phyloP scores from a whole-genome alignment of 352 stramenopile genomes.

The Phytophthora fragariaefolia region DNA sequence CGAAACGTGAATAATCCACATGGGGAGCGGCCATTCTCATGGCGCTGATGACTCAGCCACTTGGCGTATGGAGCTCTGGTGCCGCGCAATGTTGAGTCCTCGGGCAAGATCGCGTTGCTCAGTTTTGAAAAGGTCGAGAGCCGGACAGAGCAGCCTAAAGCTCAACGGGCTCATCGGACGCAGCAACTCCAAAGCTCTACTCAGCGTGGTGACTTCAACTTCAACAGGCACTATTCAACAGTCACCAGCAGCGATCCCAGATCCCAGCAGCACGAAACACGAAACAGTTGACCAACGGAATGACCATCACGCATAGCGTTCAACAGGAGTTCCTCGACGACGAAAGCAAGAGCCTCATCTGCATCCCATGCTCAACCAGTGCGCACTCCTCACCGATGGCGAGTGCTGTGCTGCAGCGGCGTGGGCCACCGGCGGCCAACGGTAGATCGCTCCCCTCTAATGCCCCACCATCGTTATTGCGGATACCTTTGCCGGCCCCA shows the following conservation, averaged over 20 bases:
- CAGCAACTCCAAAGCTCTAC: slow-evolving; percentile 9
- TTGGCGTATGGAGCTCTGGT: background rate
- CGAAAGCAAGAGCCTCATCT: slow-evolving; percentile 44
- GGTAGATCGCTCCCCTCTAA: background rate
- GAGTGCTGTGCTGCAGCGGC: background rate
- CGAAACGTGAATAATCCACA: slow-evolving; percentile 21
- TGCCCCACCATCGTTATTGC: background rate
- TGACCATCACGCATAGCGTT: slow-evolving; percentile 49
- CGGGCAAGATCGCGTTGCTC: slow-evolving; percentile 20
- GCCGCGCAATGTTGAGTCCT: background rate
- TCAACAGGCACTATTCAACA: slow-evolving; percentile 1
- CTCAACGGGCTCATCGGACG: background rate
- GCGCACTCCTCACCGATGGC: slow-evolving; percentile 1
- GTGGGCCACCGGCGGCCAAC: background rate
- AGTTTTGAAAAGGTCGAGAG: slow-evolving; percentile 25
- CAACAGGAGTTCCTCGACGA: slow-evolving; percentile 46
- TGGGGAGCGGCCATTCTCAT: background rate
- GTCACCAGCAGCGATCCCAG: slow-evolving; percentile 1
- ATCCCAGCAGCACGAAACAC: slow-evolving; percentile 1
- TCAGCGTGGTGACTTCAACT: slow-evolving; percentile 6
- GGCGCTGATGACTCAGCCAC: background rate
- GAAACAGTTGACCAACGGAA: slow-evolving; percentile 13
- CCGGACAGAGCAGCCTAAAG: slow-evolving; percentile 11
- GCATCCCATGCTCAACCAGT: slow-evolving; percentile 30
- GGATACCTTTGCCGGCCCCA: background rate